Evolutionary conservation across 139 green algal genomes (phyloP), one percentile per base, ranked within the genome.

Genomic region (Chlamydomonas eustigma): DNA sequence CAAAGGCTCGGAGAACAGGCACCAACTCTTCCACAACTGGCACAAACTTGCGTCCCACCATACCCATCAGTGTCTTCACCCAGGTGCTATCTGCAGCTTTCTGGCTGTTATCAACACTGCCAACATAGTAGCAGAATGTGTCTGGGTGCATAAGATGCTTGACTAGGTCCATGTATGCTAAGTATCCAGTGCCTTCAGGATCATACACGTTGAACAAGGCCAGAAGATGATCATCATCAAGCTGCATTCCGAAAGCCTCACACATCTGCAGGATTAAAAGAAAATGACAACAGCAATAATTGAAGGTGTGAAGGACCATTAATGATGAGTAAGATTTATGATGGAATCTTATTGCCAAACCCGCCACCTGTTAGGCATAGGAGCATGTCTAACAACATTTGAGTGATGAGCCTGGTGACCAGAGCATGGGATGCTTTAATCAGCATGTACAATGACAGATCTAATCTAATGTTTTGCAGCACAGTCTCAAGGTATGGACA

Each of bases 181-280:
- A 18, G 39, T 68, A 76, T 28, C 71, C 71, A 25, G 71, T 76
- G 71, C 71, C 71, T 50, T 76, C 71, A 35, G 71, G 71, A 50
- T 76, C 84, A 77, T 90, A 87, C 50, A 91, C 82, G 51, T 80
- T 74, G 79, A 89, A 95, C 2, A 94, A 76, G 3, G 91, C 90
- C 37, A 95, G 81, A 38, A 95, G 81, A 2, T 79, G 88, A 81
- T 95, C 91, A 66, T 95, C 90, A 78, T 92, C 90, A 33, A 95
- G 83, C 88, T 95, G 91, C 82, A 95, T 94, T 71, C 91, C 91
- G 77, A 93, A 93, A 25, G 76, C 84, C 83, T 95, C 91, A 1
- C 76, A 87, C 80, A 92, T 92, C 78, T 75, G 68, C 44, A n/a
- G n/a, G n/a, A n/a, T n/a, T n/a, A n/a, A n/a, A n/a, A n/a, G n/a